These are phyloP conservation scores for Bertia moriformis DNA, from an alignment of 2,329 filamentous ascomycete species.

Conservation along the genomic window DNA sequence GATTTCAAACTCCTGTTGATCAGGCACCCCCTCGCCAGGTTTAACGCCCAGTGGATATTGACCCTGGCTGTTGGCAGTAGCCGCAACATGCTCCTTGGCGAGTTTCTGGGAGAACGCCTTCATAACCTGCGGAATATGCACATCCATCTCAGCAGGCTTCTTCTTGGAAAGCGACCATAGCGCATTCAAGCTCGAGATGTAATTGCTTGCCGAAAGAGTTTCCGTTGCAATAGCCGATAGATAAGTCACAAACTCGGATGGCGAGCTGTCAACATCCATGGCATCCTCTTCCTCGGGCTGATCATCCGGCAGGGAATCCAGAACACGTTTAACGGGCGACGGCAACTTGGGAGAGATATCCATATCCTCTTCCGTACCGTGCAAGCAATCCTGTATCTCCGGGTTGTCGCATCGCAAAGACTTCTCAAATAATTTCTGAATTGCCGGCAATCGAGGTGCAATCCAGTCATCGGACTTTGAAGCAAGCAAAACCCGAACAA, in stretches of 20 bases:
- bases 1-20: slow-evolving; percentile 79
- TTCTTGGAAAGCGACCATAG: slow-evolving; percentile 81
- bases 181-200: slow-evolving; percentile 80
- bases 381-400: slow-evolving; percentile 85
- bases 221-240: slow-evolving; percentile 78
- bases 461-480: slow-evolving; percentile 87
- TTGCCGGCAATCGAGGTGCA: slow-evolving; percentile 55
- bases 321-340: slow-evolving; percentile 65
- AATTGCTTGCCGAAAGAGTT: slow-evolving; percentile 65
- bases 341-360: slow-evolving; percentile 59
- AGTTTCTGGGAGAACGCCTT: slow-evolving; percentile 85
- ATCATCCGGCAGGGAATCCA: slow-evolving; percentile 77
- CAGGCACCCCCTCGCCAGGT: slow-evolving; percentile 46
- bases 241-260: slow-evolving; percentile 75
- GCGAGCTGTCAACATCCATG: slow-evolving; percentile 70
- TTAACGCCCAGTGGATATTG: slow-evolving; percentile 40
- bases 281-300: slow-evolving; percentile 61
- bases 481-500: slow-evolving; percentile 77
- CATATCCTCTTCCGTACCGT: slow-evolving; percentile 55
- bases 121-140: slow-evolving; percentile 77
- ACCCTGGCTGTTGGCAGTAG: slow-evolving; percentile 20
- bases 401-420: slow-evolving; percentile 74
- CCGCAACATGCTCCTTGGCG: slow-evolving; percentile 82
- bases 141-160: slow-evolving; percentile 74
- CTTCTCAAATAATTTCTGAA: slow-evolving; percentile 85